Conservation (phyloP, 306 rosid genomes). For the Vachellia collinsii region DNA sequence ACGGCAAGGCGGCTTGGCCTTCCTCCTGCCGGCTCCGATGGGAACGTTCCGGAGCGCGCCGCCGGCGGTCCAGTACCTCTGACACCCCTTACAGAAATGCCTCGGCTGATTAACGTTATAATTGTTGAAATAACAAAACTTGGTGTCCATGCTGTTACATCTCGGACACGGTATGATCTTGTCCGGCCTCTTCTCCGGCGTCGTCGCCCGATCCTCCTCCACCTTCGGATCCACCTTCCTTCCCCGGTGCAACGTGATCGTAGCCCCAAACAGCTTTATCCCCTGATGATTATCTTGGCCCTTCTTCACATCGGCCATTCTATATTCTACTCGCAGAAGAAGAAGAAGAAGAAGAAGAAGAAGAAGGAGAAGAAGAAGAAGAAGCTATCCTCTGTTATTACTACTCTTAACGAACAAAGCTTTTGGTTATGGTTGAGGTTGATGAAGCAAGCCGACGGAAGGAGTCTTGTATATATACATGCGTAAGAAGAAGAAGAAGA, state of each 20-base stretch:
- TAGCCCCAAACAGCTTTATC: conserved; percentile 86
- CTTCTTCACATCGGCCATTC: conserved; percentile 53
- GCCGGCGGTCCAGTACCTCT: conserved; percentile 94
- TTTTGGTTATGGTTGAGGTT: not conserved
- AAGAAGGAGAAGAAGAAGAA: not conserved
- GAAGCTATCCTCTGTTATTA: not conserved
- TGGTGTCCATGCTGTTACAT: conserved; percentile 96
- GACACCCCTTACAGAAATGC: conserved; percentile 88
- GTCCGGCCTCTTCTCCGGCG: conserved; percentile 23
- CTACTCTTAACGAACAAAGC: conserved; percentile 32
- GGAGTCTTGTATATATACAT: conserved; percentile 6
- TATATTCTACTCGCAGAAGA: not conserved
- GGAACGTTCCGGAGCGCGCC: conserved; percentile 94
- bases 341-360: not conserved
- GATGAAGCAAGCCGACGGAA: conserved; percentile 20
- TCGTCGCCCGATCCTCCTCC: conserved; percentile 36
- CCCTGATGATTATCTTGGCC: conserved; percentile 52
- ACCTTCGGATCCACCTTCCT: conserved; percentile 12
- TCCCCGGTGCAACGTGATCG: conserved; percentile 55
- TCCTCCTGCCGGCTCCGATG: conserved; percentile 79
- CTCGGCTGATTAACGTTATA: conserved; percentile 95
- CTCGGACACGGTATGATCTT: conserved; percentile 84
- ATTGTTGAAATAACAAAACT: conserved; percentile 91
- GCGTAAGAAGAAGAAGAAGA: not conserved
- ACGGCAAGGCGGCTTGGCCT: conserved; percentile 57